These are phyloP conservation scores for Halenospora varia DNA, from an alignment of 495 filamentous ascomycete genomes.

Conservation along the genomic window DNA sequence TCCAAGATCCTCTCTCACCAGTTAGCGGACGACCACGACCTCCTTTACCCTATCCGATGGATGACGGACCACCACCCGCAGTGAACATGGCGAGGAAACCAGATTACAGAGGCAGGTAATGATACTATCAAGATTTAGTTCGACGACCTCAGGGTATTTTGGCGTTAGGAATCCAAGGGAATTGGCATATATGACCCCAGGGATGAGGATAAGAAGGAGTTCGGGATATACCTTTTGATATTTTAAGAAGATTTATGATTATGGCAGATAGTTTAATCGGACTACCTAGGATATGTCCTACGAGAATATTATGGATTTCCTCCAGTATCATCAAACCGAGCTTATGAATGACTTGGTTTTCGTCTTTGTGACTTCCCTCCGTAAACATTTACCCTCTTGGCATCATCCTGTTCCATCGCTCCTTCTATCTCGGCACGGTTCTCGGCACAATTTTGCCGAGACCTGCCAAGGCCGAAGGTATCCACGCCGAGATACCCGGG, in stretches of 20 bases:
- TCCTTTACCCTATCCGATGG: conserved; percentile 69
- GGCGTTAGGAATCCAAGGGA: background rate
- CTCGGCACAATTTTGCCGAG: no score
- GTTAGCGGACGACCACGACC: conserved; percentile 11
- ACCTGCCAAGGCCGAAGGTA: no score
- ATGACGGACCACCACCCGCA: conserved; percentile 75
- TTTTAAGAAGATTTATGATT: background rate
- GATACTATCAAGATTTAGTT: background rate
- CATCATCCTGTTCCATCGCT: no score
- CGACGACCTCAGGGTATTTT: background rate
- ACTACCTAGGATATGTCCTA: no score
- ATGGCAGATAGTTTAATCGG: no score
- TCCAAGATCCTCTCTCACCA: conserved; percentile 41
- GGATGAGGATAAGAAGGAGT: background rate
- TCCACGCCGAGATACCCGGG: no score
- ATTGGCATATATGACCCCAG: background rate
- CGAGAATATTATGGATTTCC: no score
- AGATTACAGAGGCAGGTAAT: conserved; percentile 43
- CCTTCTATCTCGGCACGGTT: no score
- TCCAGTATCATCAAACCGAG: no score
- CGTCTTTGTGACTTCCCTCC: no score
- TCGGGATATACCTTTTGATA: background rate
- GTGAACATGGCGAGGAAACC: conserved; percentile 87
- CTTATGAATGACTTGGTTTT: no score
- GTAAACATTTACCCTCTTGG: no score